These are phyloP conservation scores for Holtermannia corniformis DNA, from an alignment of 768 basidiomycete species.

Conservation along the genomic window DNA sequence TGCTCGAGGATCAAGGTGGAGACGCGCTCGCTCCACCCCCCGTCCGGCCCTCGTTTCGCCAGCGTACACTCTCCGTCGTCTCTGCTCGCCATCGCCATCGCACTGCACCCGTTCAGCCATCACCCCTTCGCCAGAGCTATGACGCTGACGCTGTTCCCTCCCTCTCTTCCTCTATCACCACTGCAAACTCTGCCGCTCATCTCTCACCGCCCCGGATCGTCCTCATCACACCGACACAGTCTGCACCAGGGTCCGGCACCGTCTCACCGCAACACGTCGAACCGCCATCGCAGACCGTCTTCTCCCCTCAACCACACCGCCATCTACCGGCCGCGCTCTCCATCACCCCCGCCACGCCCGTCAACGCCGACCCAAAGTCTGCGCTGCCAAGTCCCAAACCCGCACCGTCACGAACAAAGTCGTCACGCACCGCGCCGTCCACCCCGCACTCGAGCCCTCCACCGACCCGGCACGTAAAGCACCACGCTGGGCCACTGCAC, in stretches of 20 bases:
- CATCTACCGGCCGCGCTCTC: conserved; percentile 30
- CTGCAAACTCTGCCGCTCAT: too few relatives aligned
- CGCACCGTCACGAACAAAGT: conserved; percentile 5
- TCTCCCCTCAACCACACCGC: conserved; percentile 6
- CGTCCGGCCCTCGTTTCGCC: background rate
- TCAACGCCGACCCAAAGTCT: background rate
- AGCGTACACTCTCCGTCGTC: background rate
- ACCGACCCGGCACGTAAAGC: conserved; percentile 42
- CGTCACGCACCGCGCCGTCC: conserved; percentile 28
- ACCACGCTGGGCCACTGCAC: conserved; percentile 62
- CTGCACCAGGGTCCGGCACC: background rate
- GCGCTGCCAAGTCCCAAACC: conserved; percentile 5
- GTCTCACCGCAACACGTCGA: background rate
- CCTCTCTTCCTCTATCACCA: too few relatives aligned
- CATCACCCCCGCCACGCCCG: conserved; percentile 33
- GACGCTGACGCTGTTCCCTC: background rate
- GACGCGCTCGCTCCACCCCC: background rate
- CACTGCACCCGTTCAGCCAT: too few relatives aligned
- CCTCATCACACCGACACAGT: background rate
- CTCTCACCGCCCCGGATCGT: background rate
- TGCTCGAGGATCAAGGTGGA: background rate
- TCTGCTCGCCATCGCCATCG: background rate
- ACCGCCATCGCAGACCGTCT: background rate
- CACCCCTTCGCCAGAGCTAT: background rate
- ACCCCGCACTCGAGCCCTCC: conserved; percentile 35